Percentiles rank a stretch among this genome's conserved stretches.
These are phyloP conservation scores for Aspergillus sp. DNA, from an alignment of 2,329 filamentous ascomycete genomes.

Conservation along the genomic window DNA sequence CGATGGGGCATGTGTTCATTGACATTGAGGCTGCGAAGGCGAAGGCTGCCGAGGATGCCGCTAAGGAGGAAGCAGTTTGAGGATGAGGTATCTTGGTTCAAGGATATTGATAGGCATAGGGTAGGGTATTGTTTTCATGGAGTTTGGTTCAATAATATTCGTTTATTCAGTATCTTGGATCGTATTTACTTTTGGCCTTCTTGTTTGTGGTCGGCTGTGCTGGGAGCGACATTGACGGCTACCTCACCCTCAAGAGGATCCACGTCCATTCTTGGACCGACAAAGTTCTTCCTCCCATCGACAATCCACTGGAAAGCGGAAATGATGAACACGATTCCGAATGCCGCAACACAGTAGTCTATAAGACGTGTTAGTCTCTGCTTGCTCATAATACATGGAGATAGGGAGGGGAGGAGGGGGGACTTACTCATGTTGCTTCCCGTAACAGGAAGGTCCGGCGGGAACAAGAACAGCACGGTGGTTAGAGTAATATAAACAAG, in stretches of 20 bases:
- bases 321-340: constrained; percentile 52
- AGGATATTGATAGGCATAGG: too few species aligned
- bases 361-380: background rate
- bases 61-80: too few species aligned
- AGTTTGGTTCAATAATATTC: too few species aligned
- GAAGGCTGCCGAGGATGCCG: too few species aligned
- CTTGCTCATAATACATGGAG: background rate
- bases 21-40: too few species aligned
- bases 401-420: too few species aligned
- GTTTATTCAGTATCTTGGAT: constrained; percentile 9
- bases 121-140: too few species aligned
- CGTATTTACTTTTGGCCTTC: background rate
- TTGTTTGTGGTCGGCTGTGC: background rate
- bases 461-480: constrained; percentile 68
- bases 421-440: constrained; percentile 61
- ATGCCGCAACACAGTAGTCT: constrained; percentile 46
- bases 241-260: constrained; percentile 21
- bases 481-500: constrained; percentile 63
- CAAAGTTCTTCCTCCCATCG: constrained; percentile 56
- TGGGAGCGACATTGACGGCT: background rate
- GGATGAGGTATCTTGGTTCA: too few species aligned
- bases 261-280: constrained; percentile 45
- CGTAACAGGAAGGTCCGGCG: constrained; percentile 58
- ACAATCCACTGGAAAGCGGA: constrained; percentile 54
- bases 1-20: too few species aligned